These are phyloP conservation scores for Chytriomyces confervae DNA, from an alignment of 192 early-diverging fungal genomes.

Conservation along the genomic window DNA sequence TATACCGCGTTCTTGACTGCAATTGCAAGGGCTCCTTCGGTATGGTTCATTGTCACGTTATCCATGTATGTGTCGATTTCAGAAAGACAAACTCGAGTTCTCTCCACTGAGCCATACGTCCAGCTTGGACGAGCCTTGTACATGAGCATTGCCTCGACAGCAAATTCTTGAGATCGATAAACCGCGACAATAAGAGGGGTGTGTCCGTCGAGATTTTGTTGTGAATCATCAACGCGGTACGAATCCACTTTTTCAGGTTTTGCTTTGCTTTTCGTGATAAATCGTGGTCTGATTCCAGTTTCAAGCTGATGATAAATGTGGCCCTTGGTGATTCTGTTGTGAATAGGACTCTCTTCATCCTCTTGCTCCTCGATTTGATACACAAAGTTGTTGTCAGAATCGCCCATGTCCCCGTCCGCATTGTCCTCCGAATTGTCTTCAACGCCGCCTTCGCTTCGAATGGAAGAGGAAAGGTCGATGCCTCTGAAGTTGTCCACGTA, in stretches of 20 bases:
- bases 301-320: constrained; percentile 33
- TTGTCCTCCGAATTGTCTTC: neutral
- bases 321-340: neutral
- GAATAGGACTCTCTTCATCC: neutral
- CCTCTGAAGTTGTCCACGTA: constrained; percentile 21
- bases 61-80: constrained; percentile 34
- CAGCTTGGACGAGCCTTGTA: constrained; percentile 29
- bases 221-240: constrained; percentile 13
- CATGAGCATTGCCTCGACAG: constrained; percentile 34
- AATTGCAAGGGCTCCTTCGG: constrained; percentile 27
- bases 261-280: neutral
- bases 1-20: constrained; percentile 28
- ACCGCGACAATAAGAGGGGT: constrained; percentile 37
- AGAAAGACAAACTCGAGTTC: constrained; percentile 11
- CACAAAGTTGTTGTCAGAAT: neutral
- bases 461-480: constrained; percentile 1
- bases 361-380: neutral
- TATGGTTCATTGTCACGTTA: constrained; percentile 23
- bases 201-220: constrained; percentile 7
- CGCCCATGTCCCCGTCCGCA: neutral
- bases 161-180: neutral
- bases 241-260: neutral
- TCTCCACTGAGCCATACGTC: constrained; percentile 21
- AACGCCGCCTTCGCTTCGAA: neutral
- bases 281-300: constrained; percentile 12